Base-by-base conservation (phyloP, 2,329 filamentous ascomycete species). In the Pseudogymnoascus sp. region DNA sequence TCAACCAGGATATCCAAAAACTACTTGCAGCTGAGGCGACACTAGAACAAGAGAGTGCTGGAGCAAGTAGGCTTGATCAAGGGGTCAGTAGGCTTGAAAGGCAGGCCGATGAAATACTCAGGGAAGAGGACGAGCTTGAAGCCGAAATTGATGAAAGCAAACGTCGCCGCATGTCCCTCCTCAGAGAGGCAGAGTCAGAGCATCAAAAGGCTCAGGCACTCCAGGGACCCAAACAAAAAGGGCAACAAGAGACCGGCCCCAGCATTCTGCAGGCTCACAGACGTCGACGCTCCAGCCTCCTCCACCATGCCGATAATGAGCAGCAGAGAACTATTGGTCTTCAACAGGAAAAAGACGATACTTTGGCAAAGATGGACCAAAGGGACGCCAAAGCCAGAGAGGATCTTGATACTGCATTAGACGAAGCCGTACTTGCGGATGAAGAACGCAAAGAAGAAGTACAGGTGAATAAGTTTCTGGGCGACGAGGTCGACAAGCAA, bases 1-100 rank as follows among this genome's bases (percentile, higher is more conserved):
- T 53, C 33, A 53, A 53, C 15, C n/a, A 53, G 47, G 47, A 53
- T 53, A 53, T 53, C 6, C 47, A 53, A 53, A 53, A 53, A 18
- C 47, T 53, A 12, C 47, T 53, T 9, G 47, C 28, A 20, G 47
- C 47, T n/a, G n/a, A 33, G 47, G 47, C 47, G 11, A 15, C 47
- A 14, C 28, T 53, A 9, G 47, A 53, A 53, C 47, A 53, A 14
- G 47, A 53, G 9, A 33, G 47, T 3, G 28, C 2, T 1, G 47
- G 47, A n/a, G 28, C 47, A 18, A 53, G 4, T 33, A 53, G 18
- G 28, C 47, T 53, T 20, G 47, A 53, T 53, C n/a, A 53, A 11
- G 28, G 25, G 2, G 15, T 53, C 28, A 53, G 47, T 4, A 33
- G 7, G 28, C 9, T 53, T 9, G 47, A 53, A 53, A 53, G 25